Evolutionary conservation across 1,284 basidiomycete genomes (phyloP).

Genomic region (Irpex sp.): DNA sequence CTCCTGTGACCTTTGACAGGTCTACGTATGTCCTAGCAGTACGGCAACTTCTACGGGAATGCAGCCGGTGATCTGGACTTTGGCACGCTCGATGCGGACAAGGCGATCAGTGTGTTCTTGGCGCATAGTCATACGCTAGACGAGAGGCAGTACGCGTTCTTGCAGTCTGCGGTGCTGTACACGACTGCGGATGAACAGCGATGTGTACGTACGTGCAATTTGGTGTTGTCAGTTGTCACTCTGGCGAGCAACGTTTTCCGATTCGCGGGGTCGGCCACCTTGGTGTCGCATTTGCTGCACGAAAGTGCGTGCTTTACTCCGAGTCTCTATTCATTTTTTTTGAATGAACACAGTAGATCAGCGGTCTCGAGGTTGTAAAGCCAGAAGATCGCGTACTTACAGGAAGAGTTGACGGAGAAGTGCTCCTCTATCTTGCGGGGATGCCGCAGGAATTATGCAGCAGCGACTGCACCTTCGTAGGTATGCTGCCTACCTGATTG

Average conservation of each 20-base stretch:
- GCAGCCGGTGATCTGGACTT: conserved; percentile 60
- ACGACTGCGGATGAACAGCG: conserved; percentile 79
- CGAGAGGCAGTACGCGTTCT: conserved; percentile 71
- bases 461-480: too few relatives aligned
- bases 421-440: too few relatives aligned
- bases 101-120: conserved; percentile 59
- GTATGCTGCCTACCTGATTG: too few relatives aligned
- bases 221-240: conserved; percentile 77
- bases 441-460: too few relatives aligned
- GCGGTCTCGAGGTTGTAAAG: too few relatives aligned
- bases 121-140: conserved; percentile 68
- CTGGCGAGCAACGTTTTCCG: conserved; percentile 91
- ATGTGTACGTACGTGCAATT: conserved; percentile 82
- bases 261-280: conserved; percentile 87
- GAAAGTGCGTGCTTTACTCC: too few relatives aligned
- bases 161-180: conserved; percentile 92
- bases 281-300: conserved; percentile 71
- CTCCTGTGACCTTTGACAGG: conserved; percentile 35
- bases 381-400: too few relatives aligned
- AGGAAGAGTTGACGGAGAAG: too few relatives aligned
- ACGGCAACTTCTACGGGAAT: conserved; percentile 80
- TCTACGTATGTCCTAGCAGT: conserved; percentile 65
- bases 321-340: too few relatives aligned
- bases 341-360: too few relatives aligned
- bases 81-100: conserved; percentile 79